Percentiles rank a stretch among this genome's conserved stretches.
Conservation (phyloP, 225 moss, liverwort and hornwort genomes). For the Thuidium tamariscinum region DNA sequence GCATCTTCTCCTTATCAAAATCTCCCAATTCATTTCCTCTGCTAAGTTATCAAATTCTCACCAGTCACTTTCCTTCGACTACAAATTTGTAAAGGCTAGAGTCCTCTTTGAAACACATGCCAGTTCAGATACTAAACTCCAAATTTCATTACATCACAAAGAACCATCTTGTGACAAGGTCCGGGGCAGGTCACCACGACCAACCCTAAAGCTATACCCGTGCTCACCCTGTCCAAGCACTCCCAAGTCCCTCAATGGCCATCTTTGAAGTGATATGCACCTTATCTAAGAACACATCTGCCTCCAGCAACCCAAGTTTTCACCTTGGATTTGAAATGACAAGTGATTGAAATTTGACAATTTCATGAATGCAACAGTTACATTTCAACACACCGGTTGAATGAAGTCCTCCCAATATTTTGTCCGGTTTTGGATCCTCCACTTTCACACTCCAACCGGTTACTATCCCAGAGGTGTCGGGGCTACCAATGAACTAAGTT, state of each 20-base stretch:
- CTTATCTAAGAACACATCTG: background rate
- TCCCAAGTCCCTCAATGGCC: background rate
- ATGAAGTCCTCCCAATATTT: background rate
- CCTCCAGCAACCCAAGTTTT: background rate
- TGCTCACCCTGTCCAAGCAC: fast-evolving
- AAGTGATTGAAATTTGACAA: no score
- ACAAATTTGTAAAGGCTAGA: background rate
- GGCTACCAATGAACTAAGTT: background rate
- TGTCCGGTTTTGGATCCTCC: no score
- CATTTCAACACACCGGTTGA: fast-evolving
- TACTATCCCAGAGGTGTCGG: background rate
- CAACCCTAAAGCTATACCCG: background rate
- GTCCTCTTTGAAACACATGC: background rate
- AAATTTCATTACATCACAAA: no score
- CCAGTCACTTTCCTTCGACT: background rate
- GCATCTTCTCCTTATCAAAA: no score
- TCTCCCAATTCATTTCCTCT: no score
- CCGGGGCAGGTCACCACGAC: fast-evolving
- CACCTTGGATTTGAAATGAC: background rate
- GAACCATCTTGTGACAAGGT: no score
- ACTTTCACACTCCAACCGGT: background rate
- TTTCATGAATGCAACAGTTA: no score
- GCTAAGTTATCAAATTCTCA: background rate
- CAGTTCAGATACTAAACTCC: background rate
- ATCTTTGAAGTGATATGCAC: background rate